These are phyloP conservation scores for Pisolithus sp. DNA, from an alignment of 768 basidiomycete species.

Conservation along the genomic window DNA sequence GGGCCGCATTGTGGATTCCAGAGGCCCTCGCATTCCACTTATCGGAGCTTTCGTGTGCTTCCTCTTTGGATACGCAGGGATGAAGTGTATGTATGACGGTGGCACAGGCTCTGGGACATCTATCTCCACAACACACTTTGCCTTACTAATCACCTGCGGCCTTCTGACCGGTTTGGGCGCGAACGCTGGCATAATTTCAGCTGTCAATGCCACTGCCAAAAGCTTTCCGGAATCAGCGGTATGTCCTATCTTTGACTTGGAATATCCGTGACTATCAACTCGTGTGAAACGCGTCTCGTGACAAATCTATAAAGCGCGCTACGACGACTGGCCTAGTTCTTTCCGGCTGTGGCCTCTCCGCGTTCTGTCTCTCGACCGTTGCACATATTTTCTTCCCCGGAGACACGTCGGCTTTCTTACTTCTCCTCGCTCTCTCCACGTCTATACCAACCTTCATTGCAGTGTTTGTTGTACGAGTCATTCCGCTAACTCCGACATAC, in stretches of 20 bases:
- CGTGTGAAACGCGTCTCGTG: too few relatives aligned
- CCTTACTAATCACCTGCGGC: slow-evolving; percentile 52
- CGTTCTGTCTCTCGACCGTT: slow-evolving; percentile 80
- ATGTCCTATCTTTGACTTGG: slow-evolving; percentile 22
- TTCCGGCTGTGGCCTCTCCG: slow-evolving; percentile 88
- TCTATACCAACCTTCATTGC: slow-evolving; percentile 77
- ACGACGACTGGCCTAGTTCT: slow-evolving; percentile 71
- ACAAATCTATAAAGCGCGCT: slow-evolving; percentile 52
- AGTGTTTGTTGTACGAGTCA: slow-evolving; percentile 48
- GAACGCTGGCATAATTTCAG: slow-evolving; percentile 59
- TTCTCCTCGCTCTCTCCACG: slow-evolving; percentile 72
- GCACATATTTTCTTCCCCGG: slow-evolving; percentile 69
- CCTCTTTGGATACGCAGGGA: slow-evolving; percentile 66
- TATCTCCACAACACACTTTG: slow-evolving; percentile 39
- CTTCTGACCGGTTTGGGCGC: slow-evolving; percentile 75
- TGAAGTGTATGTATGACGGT: slow-evolving; percentile 62
- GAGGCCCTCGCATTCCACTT: slow-evolving; percentile 67
- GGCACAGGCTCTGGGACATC: slow-evolving; percentile 36
- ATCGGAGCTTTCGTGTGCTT: slow-evolving; percentile 52
- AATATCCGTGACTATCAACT: too few relatives aligned
- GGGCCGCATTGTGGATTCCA: slow-evolving; percentile 71
- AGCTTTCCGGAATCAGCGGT: slow-evolving; percentile 72
- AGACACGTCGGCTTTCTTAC: slow-evolving; percentile 69
- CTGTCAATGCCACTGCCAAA: slow-evolving; percentile 78
- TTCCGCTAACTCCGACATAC: neutral